Conservation (phyloP, 345 rosid genomes). For the Litchi chinensis region DNA sequence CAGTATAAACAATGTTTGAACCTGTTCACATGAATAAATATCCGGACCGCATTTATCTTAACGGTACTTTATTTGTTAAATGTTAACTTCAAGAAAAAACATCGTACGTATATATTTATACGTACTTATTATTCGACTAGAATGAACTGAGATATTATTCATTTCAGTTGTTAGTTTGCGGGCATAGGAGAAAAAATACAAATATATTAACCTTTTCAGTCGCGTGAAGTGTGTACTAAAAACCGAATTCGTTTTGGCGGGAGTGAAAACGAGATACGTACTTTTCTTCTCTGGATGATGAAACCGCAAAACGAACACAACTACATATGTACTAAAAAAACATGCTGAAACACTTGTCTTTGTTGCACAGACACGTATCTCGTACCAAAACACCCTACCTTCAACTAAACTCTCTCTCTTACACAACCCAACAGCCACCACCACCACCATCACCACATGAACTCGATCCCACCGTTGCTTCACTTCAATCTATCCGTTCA, state of each 20-base stretch:
- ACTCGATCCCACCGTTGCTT: constrained; percentile 21
- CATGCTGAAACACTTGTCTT: constrained; percentile 22
- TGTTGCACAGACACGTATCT: constrained; percentile 19
- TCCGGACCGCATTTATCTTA: no score
- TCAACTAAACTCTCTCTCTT: constrained; percentile 29
- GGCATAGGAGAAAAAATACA: no score
- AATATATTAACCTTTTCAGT: no score
- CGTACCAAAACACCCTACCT: constrained; percentile 18
- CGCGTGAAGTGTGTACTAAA: no score
- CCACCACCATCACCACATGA: neutral
- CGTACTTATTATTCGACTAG: no score
- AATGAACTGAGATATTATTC: no score
- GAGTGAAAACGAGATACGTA: neutral
- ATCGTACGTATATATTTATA: no score
- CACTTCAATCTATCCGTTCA: constrained; percentile 25
- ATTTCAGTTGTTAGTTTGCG: no score
- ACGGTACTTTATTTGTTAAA: no score
- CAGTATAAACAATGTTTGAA: no score
- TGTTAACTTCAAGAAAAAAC: no score
- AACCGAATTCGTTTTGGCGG: neutral
- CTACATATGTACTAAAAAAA: neutral
- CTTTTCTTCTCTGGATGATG: neutral
- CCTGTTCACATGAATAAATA: no score
- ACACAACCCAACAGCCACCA: constrained; percentile 2
- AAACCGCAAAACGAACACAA: neutral